Conservation (phyloP, 805 yeast species). For the Saccharomycopsis fermentans region DNA sequence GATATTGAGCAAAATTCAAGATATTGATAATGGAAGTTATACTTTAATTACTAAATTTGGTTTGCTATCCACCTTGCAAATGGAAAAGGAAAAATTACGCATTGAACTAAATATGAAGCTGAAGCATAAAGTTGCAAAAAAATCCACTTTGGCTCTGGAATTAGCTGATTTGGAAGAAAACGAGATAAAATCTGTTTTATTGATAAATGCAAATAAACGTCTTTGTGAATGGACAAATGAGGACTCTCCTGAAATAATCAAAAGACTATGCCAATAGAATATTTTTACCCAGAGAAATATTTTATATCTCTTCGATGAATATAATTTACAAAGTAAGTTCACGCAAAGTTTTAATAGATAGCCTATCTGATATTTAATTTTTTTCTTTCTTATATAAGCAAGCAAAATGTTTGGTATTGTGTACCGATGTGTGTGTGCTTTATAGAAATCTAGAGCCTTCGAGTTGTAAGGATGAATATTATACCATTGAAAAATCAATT, state of each 20-base stretch:
- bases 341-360: too few relatives aligned
- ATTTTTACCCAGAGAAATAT: background rate
- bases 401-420: too few relatives aligned
- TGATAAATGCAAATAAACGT: slow-evolving; percentile 42
- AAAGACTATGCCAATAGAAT: slow-evolving; percentile 27
- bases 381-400: too few relatives aligned
- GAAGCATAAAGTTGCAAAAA: background rate
- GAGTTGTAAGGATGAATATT: too few relatives aligned
- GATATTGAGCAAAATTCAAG: slow-evolving; percentile 38
- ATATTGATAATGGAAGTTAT: slow-evolving; percentile 49
- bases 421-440: too few relatives aligned
- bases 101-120: background rate
- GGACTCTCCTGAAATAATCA: slow-evolving; percentile 37
- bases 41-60: slow-evolving; percentile 51
- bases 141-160: slow-evolving; percentile 24
- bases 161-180: slow-evolving; percentile 37
- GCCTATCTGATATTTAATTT: too few relatives aligned
- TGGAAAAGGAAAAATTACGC: slow-evolving; percentile 13
- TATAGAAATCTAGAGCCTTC: too few relatives aligned
- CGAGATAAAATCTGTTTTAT: slow-evolving; percentile 33
- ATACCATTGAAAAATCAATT: too few relatives aligned
- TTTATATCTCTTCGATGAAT: background rate
- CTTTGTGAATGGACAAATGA: slow-evolving; percentile 49
- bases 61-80: slow-evolving; percentile 24
- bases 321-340: too few relatives aligned